A percentile compares a stretch with the other conserved stretches of the same genome.
Conservation (phyloP, 257 asterid species). For the Przewalskia tangutica region DNA sequence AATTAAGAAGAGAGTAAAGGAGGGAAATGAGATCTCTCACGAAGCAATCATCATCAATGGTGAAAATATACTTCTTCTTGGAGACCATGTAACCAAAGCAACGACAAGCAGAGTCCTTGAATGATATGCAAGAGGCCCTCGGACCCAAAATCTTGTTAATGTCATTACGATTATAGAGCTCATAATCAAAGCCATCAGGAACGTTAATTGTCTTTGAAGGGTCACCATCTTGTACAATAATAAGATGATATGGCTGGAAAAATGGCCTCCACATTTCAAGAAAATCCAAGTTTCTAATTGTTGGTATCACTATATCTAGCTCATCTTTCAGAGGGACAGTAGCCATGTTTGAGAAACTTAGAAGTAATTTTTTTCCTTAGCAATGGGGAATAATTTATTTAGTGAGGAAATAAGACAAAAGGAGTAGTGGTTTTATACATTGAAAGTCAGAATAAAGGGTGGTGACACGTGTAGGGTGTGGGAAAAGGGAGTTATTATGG, state of each 20-base stretch:
- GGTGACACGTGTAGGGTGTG: slow-evolving; percentile 11
- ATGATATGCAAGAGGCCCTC: slow-evolving; percentile 71
- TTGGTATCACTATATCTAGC: slow-evolving; percentile 84
- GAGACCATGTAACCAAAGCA: slow-evolving; percentile 94
- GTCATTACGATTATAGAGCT: slow-evolving; percentile 73
- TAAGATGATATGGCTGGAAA: slow-evolving; percentile 65
- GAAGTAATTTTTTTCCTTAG: neutral
- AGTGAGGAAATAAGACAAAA: neutral
- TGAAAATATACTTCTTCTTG: slow-evolving; percentile 89
- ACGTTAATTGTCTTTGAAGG: slow-evolving; percentile 70
- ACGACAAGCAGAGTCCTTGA: slow-evolving; percentile 93
- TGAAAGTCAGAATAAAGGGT: slow-evolving; percentile 4
- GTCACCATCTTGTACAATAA: slow-evolving; percentile 92
- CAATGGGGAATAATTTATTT: neutral
- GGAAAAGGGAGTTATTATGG: slow-evolving; percentile 14
- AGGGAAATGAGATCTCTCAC: slow-evolving; percentile 21
- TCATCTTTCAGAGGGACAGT: slow-evolving; percentile 56
- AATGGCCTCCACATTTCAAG: slow-evolving; percentile 94
- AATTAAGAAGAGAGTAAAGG: no score
- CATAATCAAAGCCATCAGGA: slow-evolving; percentile 74
- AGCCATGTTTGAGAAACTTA: slow-evolving; percentile 25
- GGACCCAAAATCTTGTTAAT: slow-evolving; percentile 78
- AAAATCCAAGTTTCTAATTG: slow-evolving; percentile 82
- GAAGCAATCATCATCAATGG: slow-evolving; percentile 92
- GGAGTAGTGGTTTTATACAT: slow-evolving; percentile 5